A percentile compares a stretch with the other conserved stretches of the same genome.
Evolutionary conservation across 2,329 filamentous ascomycete species (phyloP).

Genomic region (Blastomyces parvus): DNA sequence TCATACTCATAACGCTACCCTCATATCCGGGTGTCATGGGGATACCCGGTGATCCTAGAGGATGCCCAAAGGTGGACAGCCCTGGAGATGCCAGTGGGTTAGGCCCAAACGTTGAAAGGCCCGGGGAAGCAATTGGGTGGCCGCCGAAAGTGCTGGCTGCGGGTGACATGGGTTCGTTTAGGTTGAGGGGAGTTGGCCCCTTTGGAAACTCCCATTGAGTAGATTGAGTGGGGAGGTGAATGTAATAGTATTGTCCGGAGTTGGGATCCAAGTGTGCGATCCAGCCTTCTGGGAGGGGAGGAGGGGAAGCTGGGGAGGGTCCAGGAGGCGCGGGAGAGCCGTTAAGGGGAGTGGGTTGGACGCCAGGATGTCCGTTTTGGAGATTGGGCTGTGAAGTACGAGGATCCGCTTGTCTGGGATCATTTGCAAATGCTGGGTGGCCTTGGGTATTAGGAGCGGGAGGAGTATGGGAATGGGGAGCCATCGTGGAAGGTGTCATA

Average conservation of each 20-base stretch:
- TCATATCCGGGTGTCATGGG: slow-evolving; percentile 77
- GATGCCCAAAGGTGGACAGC: slow-evolving; percentile 49
- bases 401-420: slow-evolving; percentile 50
- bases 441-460: slow-evolving; percentile 37
- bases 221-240: slow-evolving; percentile 86
- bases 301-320: slow-evolving; percentile 67
- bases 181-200: slow-evolving; percentile 77
- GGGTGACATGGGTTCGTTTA: slow-evolving; percentile 79
- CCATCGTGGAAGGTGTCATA: slow-evolving; percentile 19
- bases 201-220: slow-evolving; percentile 99
- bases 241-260: slow-evolving; percentile 98
- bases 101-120: slow-evolving; percentile 36
- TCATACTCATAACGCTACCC: slow-evolving; percentile 75
- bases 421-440: slow-evolving; percentile 88
- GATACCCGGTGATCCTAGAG: slow-evolving; percentile 68
- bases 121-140: slow-evolving; percentile 24
- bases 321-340: slow-evolving; percentile 33
- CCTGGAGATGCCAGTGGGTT: slow-evolving; percentile 64
- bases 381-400: slow-evolving; percentile 36
- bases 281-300: slow-evolving; percentile 93
- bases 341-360: slow-evolving; percentile 22
- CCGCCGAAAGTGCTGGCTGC: slow-evolving; percentile 59
- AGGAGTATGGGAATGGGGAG: slow-evolving; percentile 17
- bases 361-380: slow-evolving; percentile 24
- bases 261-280: slow-evolving; percentile 93